A percentile compares a stretch with the other conserved stretches of the same genome.
Conservation (phyloP, 352 stramenopile genomes). For the Globisporangium acanthophoron region DNA sequence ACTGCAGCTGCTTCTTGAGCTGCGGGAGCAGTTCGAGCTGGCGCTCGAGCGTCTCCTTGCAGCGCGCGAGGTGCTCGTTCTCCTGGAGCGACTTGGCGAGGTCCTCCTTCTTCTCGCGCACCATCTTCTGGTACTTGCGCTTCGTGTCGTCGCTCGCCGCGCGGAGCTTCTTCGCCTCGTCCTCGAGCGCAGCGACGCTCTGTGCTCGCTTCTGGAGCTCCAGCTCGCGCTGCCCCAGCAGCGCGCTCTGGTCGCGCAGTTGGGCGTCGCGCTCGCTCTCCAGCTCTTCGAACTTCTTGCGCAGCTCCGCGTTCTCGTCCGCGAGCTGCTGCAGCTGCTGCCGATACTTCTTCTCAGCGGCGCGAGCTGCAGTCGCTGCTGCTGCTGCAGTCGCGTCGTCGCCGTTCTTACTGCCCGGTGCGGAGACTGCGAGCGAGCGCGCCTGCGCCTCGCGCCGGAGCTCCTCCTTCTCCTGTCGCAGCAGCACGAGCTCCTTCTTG, state of each 20-base stretch:
- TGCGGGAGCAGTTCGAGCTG: constrained; percentile 44
- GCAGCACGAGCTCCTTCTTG: constrained; percentile 70
- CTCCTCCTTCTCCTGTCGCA: constrained; percentile 74
- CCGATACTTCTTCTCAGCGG: constrained; percentile 29
- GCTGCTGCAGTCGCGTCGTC: constrained; percentile 2
- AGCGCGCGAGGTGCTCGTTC: constrained; percentile 31
- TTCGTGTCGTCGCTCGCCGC: constrained; percentile 17
- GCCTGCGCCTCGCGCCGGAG: constrained; percentile 23
- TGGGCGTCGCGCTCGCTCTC: constrained; percentile 31
- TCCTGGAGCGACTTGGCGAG: constrained; percentile 40
- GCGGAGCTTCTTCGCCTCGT: constrained; percentile 32
- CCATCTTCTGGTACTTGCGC: constrained; percentile 36
- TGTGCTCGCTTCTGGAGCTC: constrained; percentile 18
- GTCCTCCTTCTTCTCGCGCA: constrained; percentile 56
- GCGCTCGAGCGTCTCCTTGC: constrained; percentile 22
- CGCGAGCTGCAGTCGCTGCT: constrained; percentile 4
- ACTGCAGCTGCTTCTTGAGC: constrained; percentile 45
- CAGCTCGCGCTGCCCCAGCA: constrained; percentile 15
- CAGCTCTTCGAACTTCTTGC: constrained; percentile 14
- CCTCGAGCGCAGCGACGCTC: constrained; percentile 16
- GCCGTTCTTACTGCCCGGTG: background rate
- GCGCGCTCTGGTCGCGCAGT: constrained; percentile 14
- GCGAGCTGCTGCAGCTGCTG: constrained; percentile 27
- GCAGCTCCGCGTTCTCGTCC: constrained; percentile 12
- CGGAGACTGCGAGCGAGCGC: constrained; percentile 6